Conservation (phyloP, 2,329 filamentous ascomycete genomes). For the Stagonosporopsis vannaccii region DNA sequence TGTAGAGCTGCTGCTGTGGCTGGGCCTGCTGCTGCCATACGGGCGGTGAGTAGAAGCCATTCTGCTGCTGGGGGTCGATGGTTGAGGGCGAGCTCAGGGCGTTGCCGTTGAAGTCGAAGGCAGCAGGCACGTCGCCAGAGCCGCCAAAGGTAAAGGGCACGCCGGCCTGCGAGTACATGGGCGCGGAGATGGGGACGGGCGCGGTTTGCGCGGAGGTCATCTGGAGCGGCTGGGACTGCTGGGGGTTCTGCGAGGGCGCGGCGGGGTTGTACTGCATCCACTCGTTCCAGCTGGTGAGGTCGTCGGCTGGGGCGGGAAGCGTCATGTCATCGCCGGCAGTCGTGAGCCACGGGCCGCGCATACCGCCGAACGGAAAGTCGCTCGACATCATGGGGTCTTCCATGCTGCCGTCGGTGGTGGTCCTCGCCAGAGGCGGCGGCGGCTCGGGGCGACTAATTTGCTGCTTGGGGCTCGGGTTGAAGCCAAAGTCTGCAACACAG, state of each 20-base stretch:
- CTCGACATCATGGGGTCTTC: constrained; percentile 45
- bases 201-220: constrained; percentile 38
- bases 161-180: constrained; percentile 32
- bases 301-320: constrained; percentile 39
- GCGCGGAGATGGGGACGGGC: constrained; percentile 30
- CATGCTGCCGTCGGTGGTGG: constrained; percentile 33
- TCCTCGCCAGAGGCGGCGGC: constrained; percentile 16
- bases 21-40: constrained; percentile 43
- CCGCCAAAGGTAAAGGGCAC: constrained; percentile 46
- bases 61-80: constrained; percentile 35
- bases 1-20: constrained; percentile 28
- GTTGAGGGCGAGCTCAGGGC: constrained; percentile 43
- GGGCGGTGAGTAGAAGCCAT: constrained; percentile 40
- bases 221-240: constrained; percentile 36
- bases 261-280: constrained; percentile 58
- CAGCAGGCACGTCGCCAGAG: constrained; percentile 37
- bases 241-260: constrained; percentile 41
- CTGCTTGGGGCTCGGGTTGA: constrained; percentile 29
- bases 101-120: constrained; percentile 45
- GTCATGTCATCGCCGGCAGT: constrained; percentile 44
- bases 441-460: constrained; percentile 12
- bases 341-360: constrained; percentile 47
- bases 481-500: constrained; percentile 48
- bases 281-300: constrained; percentile 53
- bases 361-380: constrained; percentile 43